A percentile compares a stretch with the other conserved stretches of the same genome.
Conservation (phyloP, 2,329 filamentous ascomycete genomes). For the Xylaria digitata region DNA sequence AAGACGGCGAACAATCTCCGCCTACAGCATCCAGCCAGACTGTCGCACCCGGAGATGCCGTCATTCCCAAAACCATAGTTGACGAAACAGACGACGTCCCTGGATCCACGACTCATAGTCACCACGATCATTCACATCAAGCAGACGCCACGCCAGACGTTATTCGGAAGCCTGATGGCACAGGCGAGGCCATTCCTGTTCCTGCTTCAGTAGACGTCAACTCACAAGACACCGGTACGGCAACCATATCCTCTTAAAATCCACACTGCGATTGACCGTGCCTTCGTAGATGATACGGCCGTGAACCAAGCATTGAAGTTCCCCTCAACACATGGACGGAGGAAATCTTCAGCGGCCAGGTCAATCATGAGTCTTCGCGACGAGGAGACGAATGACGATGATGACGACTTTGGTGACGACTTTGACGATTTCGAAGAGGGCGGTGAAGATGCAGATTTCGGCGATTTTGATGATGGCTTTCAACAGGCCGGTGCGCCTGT, state of each 20-base stretch:
- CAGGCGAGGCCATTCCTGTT: conserved; percentile 46
- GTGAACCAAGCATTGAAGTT: conserved; percentile 46
- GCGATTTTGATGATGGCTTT: conserved; percentile 80
- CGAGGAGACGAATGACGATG: conserved; percentile 48
- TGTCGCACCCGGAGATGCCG: conserved; percentile 52
- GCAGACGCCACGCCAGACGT: conserved; percentile 67
- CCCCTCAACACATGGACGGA: conserved; percentile 45
- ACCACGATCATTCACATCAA: conserved; percentile 59
- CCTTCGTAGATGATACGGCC: conserved; percentile 51
- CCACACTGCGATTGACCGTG: conserved; percentile 52
- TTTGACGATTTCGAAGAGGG: conserved; percentile 73
- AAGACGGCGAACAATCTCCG: conserved; percentile 48
- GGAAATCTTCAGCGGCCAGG: conserved; percentile 47
- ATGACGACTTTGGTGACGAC: conserved; percentile 68
- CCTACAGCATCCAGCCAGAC: conserved; percentile 44
- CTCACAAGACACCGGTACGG: conserved; percentile 52
- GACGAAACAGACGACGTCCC: conserved; percentile 62
- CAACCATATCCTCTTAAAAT: conserved; percentile 52
- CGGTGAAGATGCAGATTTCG: conserved; percentile 66
- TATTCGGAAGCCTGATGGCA: conserved; percentile 57
- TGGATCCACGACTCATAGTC: conserved; percentile 57
- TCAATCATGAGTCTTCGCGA: conserved; percentile 45
- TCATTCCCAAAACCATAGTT: conserved; percentile 64
- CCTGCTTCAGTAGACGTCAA: conserved; percentile 46
- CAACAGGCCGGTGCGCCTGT: conserved; percentile 63